Conservation (phyloP, 352 stramenopile genomes). For the Saprolegnia parasitica region DNA sequence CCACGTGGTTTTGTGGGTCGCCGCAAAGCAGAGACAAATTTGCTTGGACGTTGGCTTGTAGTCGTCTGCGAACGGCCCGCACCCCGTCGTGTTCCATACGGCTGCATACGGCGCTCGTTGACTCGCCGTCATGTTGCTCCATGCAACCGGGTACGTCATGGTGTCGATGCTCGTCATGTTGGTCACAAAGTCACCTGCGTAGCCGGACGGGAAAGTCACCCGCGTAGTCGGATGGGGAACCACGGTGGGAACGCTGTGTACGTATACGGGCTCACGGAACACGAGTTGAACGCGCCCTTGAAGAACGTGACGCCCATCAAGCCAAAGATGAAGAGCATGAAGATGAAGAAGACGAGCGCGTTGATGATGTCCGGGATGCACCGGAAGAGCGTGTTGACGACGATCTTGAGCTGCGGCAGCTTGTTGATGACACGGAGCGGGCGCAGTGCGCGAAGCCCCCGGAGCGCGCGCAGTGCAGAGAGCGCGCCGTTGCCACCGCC, state of each 20-base stretch:
- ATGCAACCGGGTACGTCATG: conserved; percentile 41
- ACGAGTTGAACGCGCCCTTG: conserved; percentile 87
- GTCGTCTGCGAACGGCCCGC: conserved; percentile 35
- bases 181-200: background rate
- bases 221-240: conserved; percentile 3
- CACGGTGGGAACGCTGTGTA: conserved; percentile 18
- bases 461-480: conserved; percentile 78
- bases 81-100: conserved; percentile 38
- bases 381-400: conserved; percentile 87
- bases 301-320: conserved; percentile 94
- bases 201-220: conserved; percentile 6
- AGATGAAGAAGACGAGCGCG: conserved; percentile 77
- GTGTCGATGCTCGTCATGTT: conserved; percentile 15
- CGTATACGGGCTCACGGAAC: conserved; percentile 34
- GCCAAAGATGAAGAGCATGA: conserved; percentile 92
- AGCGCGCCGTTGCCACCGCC: conserved; percentile 43
- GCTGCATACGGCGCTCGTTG: conserved; percentile 49
- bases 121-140: conserved; percentile 32
- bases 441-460: conserved; percentile 79
- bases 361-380: conserved; percentile 88
- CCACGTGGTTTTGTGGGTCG: conserved; percentile 40
- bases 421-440: conserved; percentile 89
- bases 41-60: conserved; percentile 48
- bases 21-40: conserved; percentile 54
- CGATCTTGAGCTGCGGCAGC: conserved; percentile 78